Percentiles rank a stretch among this genome's conserved stretches.
Conservation (phyloP, 116 monocot genomes). For the Trichopus zeylanicus region DNA sequence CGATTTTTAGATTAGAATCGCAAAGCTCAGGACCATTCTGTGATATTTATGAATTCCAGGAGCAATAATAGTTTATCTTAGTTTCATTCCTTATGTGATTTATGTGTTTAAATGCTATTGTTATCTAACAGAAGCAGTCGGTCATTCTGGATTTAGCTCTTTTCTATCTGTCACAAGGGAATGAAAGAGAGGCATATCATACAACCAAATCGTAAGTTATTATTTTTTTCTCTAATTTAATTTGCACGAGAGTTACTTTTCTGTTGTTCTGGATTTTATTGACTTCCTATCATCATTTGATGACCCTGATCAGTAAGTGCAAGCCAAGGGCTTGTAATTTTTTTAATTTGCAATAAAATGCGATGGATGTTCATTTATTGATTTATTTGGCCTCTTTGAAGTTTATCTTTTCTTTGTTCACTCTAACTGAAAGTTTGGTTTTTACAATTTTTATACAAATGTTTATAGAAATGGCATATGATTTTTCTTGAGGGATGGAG, state of each 20-base stretch:
- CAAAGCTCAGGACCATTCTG: too few relatives aligned
- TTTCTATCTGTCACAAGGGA: conserved; percentile 44
- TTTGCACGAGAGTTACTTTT: not conserved
- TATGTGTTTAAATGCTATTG: not conserved
- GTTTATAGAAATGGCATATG: not conserved
- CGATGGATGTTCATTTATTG: too few relatives aligned
- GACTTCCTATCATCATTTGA: not conserved
- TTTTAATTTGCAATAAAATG: not conserved
- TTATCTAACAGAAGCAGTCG: conserved; percentile 22
- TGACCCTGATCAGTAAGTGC: not conserved
- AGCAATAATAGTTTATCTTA: not conserved
- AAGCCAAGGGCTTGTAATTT: not conserved
- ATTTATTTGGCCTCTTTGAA: not conserved
- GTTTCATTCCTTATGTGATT: not conserved
- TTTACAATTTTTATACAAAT: not conserved
- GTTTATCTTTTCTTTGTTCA: not conserved
- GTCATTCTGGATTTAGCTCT: conserved; percentile 51
- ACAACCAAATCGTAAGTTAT: conserved; percentile 43
- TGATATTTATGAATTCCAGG: not conserved
- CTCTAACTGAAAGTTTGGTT: not conserved
- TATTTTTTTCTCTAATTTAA: not conserved
- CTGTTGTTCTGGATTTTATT: conserved; percentile 1
- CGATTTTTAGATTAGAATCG: not conserved
- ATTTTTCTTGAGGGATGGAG: not conserved
- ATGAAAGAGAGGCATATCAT: conserved; percentile 22